Evolutionary conservation across 345 rosid genomes (phyloP), one percentile per base, ranked within the genome.

Genomic region (Eucalyptus camaldulensis): DNA sequence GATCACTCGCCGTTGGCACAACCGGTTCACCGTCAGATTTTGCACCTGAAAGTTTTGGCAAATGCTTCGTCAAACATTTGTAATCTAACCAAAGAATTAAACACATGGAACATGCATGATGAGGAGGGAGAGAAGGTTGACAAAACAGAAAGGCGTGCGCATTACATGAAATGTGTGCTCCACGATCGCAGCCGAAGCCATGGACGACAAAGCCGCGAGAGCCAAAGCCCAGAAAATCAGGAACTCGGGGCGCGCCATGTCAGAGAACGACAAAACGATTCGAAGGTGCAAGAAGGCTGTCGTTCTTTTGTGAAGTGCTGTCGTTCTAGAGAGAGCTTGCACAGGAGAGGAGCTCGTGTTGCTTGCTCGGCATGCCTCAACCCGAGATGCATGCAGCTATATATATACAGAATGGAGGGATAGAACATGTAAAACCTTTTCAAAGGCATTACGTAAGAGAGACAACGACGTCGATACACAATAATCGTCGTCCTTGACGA

Each of bases 1-100:
- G 85, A 96, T 87, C 90, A 93, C 94, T 90, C 92, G 96, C 89
- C 90, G 89, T 37, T 86, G 90, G 94, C 99, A 96, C 50, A 97
- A 89, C 90, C 94, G 91, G 27, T 56, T 89, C 33, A 95, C 88
- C 8, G 96, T 94, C n/a, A 93, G 90, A 89, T 96, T 95, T 94
- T 94, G 50, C 90, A 97, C 98, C 99, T 97, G 95, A 49, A 37
- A 50, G 31, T 58, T 27, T 37, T 37, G 25, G 53, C 37, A 5
- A 49, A 86, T 53, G 31, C 27, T 49, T 44, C 86, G 53, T 85
- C 7, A 40, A 43, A 31, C 37, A 40, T 10, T 21, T 80, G 22
- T 51, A 86, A 86, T 0, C 44, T 80, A 80, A 27, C 24, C 85
- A 10, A 2, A 60, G n/a, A 60, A 60, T 25, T 16, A 27, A 62